These are phyloP conservation scores for Paramecium tetraurelia DNA, from an alignment of 73 alveolate species.

Conservation along the genomic window DNA sequence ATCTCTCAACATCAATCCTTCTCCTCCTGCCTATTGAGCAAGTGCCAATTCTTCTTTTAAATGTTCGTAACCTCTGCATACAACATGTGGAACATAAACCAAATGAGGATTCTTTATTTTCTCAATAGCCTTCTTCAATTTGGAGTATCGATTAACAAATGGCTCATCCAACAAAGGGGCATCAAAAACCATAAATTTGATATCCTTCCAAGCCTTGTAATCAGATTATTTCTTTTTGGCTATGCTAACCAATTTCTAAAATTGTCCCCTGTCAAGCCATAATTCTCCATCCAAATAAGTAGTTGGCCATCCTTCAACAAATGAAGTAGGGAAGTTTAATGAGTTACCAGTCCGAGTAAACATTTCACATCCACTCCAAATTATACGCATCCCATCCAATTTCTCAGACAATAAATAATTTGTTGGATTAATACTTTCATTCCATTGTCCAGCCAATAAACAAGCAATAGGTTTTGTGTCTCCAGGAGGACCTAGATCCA, in stretches of 20 bases:
- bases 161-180: conserved; percentile 73
- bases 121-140: not conserved
- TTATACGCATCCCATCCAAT: conserved; percentile 66
- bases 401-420: conserved; percentile 64
- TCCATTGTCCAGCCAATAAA: not conserved
- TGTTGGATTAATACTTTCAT: conserved; percentile 20
- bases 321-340: not conserved
- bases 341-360: conserved; percentile 27
- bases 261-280: conserved; percentile 42
- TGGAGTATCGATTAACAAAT: conserved; percentile 62
- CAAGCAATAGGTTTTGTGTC: conserved; percentile 1
- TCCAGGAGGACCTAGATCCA: conserved; percentile 46
- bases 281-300: conserved; percentile 49
- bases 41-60: conserved; percentile 44
- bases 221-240: conserved; percentile 61
- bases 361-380: conserved; percentile 67
- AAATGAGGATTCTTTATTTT: conserved; percentile 42
- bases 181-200: conserved; percentile 78
- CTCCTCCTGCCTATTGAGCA: conserved; percentile 50
- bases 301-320: conserved; percentile 59
- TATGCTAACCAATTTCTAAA: not conserved
- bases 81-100: conserved; percentile 44
- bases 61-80: conserved; percentile 60
- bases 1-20: conserved; percentile 69
- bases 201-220: conserved; percentile 68